Conservation (phyloP, 768 basidiomycete genomes). For the Hortiboletus flavorubellus region DNA sequence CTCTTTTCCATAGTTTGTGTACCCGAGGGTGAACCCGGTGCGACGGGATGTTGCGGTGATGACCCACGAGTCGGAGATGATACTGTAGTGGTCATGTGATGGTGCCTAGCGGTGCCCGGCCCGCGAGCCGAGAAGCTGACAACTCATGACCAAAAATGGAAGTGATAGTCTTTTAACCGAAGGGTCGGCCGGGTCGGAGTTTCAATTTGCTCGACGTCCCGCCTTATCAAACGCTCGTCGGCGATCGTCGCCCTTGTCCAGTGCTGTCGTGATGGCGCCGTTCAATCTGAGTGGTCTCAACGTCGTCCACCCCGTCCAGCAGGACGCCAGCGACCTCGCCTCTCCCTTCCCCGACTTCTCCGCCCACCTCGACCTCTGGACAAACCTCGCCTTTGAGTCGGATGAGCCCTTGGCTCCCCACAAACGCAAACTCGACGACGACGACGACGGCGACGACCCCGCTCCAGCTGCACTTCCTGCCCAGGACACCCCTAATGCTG, state of each 20-base stretch:
- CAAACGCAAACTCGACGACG: slow-evolving; percentile 34
- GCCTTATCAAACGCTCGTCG: slow-evolving; percentile 10
- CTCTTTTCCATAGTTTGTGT: slow-evolving; percentile 62
- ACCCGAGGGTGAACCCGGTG: slow-evolving; percentile 75
- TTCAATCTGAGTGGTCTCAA: slow-evolving; percentile 76
- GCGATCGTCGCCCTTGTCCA: not conserved
- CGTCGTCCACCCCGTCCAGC: slow-evolving; percentile 57
- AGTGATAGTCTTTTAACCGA: not conserved
- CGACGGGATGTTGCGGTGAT: slow-evolving; percentile 77
- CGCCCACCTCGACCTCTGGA: slow-evolving; percentile 82
- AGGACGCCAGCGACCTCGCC: slow-evolving; percentile 51
- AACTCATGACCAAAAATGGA: too few species aligned
- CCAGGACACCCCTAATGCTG: slow-evolving; percentile 43
- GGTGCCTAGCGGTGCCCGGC: not conserved
- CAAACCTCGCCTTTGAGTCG: slow-evolving; percentile 73
- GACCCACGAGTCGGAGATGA: slow-evolving; percentile 81
- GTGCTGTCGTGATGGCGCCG: slow-evolving; percentile 46
- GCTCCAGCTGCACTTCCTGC: slow-evolving; percentile 25
- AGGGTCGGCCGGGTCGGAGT: too few species aligned
- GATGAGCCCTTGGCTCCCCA: slow-evolving; percentile 56
- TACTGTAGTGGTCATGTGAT: slow-evolving; percentile 11
- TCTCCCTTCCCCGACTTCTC: slow-evolving; percentile 69
- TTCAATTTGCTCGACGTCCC: too few species aligned
- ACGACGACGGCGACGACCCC: slow-evolving; percentile 38
- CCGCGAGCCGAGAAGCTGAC: too few species aligned